Evolutionary conservation across 2,329 filamentous ascomycete species (phyloP), one percentile per base, ranked within the genome.

Genomic region (Capronia epimyces): DNA sequence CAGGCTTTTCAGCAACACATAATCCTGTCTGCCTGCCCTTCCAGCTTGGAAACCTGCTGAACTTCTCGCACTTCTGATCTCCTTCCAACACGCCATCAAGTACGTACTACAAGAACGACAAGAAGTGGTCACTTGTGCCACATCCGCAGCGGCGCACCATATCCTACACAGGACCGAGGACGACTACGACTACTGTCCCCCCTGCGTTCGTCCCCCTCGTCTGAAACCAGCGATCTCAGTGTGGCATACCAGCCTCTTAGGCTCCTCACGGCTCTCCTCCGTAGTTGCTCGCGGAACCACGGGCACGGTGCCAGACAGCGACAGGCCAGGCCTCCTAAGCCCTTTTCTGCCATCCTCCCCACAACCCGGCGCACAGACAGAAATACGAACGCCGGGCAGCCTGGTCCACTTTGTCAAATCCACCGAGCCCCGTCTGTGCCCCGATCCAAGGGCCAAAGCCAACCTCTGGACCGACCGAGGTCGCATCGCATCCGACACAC

Each of bases 401-500:
- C 41, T 43, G 34, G 34, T 29, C 45, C 7, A 37, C 15, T 15
- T 34, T 37, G 34, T 37, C 34, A 15, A 37, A 37, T 15, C 34
- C 34, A 37, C 37, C 20, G 37, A 4, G 13, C 47, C 32, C 46
- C 24, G 32, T 37, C 42, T 24, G 22, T 39, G 41, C 48, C 36
- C 43, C 43, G 43, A 46, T 46, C 43, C 3, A 34, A 46, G 31
- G 18, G 29, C 43, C 24, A 32, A 37, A 37, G 34, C 34, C 27
- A 24, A 31, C 22, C 16, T 20, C 29, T 43, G 31, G 47, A 48
- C 46, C 37, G 45, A 25, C 53, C 53, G 53, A 55, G 49, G 53
- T 55, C 45, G 49, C 49, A 49, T 55, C 46, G 49, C 49, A 55
- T 45, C 45, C 41, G 52, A 50, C 42, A 46, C 49, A 52, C 49